Evolutionary conservation across 2,329 filamentous ascomycete species (phyloP), one percentile per base, ranked within the genome.

Genomic region (Cytospora mali): DNA sequence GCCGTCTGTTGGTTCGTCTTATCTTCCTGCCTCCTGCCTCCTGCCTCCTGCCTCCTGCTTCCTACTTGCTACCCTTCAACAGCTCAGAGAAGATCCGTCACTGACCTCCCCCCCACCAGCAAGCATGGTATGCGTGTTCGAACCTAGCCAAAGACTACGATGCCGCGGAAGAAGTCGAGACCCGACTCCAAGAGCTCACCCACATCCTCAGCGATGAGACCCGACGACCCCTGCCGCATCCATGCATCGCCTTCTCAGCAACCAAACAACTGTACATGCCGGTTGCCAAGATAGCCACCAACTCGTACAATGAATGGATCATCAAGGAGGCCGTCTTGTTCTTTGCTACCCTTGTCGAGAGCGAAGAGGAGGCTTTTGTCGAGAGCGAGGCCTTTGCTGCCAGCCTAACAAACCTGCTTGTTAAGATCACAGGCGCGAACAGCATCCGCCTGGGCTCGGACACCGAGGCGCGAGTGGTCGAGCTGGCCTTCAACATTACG

Each of bases 291-390:
- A 93, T 98, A 69, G 93, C 93, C 3, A 87, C 91, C 2, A 89
- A 89, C 0, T 93, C 91, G 33, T 89, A 92, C 74, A 91, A 96
- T 75, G 90, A 96, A 70, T 89, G 87, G 72, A 89, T 97, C 71
- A 89, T 98, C 69, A 88, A 89, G 67, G 91, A 94, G 71, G 90
- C 91, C 28, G 90, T 97, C 42, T 81, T 89, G 48, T 88, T 97
- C 72, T 97, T 97, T 75, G 92, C 92, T 62, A 93, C 92, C 18
- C 83, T 99, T 66, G 91, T 98, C 70, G 95, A 99, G 76, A 95
- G 93, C 74, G 95, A 98, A 75, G 93, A 97, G 77, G 95, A 97
- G 73, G 92, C 93, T 39, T 96, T 98, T 71, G 86, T 97, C 54
- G 91, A 96, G 72, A 96, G 91, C 71, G 85, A 89, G 33, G 83